Conservation (phyloP, 305 asterid species). For the Caryopteris hybrid region DNA sequence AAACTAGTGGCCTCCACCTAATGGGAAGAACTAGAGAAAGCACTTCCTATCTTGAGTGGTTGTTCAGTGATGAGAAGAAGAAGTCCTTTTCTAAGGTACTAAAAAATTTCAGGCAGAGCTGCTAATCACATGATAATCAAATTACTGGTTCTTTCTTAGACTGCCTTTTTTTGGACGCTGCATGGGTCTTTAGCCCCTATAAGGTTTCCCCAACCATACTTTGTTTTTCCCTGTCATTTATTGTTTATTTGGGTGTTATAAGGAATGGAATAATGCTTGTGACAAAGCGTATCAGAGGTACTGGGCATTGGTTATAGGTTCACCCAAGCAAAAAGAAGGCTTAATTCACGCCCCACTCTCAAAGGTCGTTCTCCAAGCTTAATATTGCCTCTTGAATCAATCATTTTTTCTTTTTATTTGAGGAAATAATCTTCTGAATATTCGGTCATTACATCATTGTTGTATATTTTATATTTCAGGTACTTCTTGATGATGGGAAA, state of each 20-base stretch:
- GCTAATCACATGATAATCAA: not conserved
- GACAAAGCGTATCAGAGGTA: slow-evolving; percentile 58
- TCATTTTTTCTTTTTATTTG: no score
- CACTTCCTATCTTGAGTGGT: slow-evolving; percentile 63
- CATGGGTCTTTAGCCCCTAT: not conserved
- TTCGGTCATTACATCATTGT: slow-evolving; percentile 2
- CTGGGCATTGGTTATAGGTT: slow-evolving; percentile 93
- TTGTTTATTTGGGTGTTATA: slow-evolving; percentile 11
- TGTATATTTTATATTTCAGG: slow-evolving; percentile 37
- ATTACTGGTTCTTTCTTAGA: not conserved
- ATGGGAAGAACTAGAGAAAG: slow-evolving; percentile 92
- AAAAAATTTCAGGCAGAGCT: slow-evolving; percentile 7
- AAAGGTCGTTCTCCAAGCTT: slow-evolving; percentile 46
- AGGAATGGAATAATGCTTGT: slow-evolving; percentile 73
- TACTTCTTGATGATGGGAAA: slow-evolving; percentile 72
- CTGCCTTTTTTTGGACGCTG: not conserved
- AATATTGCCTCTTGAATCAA: not conserved
- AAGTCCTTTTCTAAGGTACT: slow-evolving; percentile 58
- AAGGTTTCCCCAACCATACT: not conserved
- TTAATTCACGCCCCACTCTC: slow-evolving; percentile 65
- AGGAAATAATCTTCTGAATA: not conserved
- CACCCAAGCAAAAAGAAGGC: slow-evolving; percentile 84
- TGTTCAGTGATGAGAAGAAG: slow-evolving; percentile 59
- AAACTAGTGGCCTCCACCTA: slow-evolving; percentile 83
- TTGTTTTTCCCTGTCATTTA: not conserved